These are phyloP conservation scores for Saccharum officinarum DNA, from an alignment of 176 grass and related monocot species.

Conservation along the genomic window DNA sequence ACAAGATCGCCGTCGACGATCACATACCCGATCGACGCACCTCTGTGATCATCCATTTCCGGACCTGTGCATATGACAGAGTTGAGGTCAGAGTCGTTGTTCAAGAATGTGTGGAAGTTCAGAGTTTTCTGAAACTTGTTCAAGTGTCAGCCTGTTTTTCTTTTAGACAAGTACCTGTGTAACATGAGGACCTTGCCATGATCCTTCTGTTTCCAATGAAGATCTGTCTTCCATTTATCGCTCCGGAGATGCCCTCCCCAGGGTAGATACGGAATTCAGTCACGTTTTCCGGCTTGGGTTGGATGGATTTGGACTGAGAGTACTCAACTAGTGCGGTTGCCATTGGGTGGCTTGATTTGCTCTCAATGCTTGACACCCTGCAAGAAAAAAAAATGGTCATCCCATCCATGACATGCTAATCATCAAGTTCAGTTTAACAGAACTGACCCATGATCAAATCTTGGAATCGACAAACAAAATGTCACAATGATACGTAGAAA, in stretches of 20 bases:
- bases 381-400: not conserved
- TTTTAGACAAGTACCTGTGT: conserved; percentile 11
- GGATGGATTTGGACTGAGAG: conserved; percentile 48
- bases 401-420: not conserved
- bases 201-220: conserved; percentile 64
- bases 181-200: conserved; percentile 36
- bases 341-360: conserved; percentile 89
- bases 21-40: conserved; percentile 58
- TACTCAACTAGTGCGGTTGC: conserved; percentile 68
- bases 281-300: conserved; percentile 49
- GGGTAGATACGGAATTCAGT: conserved; percentile 55
- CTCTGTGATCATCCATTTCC: conserved; percentile 23
- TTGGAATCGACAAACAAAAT: not conserved
- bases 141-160: not conserved
- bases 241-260: conserved; percentile 66
- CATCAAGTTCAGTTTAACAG: not conserved
- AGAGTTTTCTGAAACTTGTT: not conserved
- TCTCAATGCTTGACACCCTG: conserved; percentile 82
- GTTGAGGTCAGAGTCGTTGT: not conserved
- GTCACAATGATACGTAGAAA: not conserved
- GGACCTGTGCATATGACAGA: not conserved
- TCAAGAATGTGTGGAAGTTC: not conserved
- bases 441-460: not conserved
- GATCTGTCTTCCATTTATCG: conserved; percentile 49
- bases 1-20: conserved; percentile 35